These are phyloP conservation scores for Fistulinella cinereoalba DNA, from an alignment of 1,284 basidiomycete species.

Conservation along the genomic window DNA sequence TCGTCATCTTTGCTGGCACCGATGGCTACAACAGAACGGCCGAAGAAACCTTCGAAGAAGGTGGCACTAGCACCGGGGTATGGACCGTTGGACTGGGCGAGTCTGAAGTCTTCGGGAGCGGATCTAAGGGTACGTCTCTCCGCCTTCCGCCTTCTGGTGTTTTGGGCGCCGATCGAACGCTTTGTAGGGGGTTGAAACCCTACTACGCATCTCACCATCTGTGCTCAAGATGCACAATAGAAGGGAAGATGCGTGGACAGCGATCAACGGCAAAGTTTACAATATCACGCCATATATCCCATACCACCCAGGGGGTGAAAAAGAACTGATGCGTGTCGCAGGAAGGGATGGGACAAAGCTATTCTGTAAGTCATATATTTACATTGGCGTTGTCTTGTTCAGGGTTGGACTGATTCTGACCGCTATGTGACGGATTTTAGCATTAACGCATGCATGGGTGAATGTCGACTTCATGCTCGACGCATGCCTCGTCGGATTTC, in stretches of 20 bases:
- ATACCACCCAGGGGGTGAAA: conserved; percentile 94
- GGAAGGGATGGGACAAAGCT: conserved; percentile 93
- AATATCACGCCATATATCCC: conserved; percentile 92
- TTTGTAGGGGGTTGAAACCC: conserved; percentile 63
- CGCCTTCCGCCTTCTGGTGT: no score
- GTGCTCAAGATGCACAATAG: conserved; percentile 83
- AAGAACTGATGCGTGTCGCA: conserved; percentile 93
- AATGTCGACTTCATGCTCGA: conserved; percentile 94
- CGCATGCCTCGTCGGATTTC: conserved; percentile 85
- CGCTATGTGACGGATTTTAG: conserved; percentile 9
- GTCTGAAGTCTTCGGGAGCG: conserved; percentile 73
- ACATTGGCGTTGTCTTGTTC: background rate
- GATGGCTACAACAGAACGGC: conserved; percentile 54
- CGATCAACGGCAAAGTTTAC: conserved; percentile 92
- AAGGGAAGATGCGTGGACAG: conserved; percentile 90
- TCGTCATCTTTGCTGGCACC: conserved; percentile 57
- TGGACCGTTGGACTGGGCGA: conserved; percentile 94
- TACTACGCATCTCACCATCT: conserved; percentile 78
- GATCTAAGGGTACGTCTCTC: conserved; percentile 64
- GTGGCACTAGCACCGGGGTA: conserved; percentile 91
- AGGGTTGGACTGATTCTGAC: conserved; percentile 4
- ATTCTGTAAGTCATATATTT: conserved; percentile 82
- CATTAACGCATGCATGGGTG: conserved; percentile 77
- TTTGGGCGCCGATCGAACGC: no score
- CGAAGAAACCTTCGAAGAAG: conserved; percentile 59